Evolutionary conservation across 176 grass and related monocot genomes (phyloP), one percentile per base, ranked within the genome.

Genomic region (Saccharum officinarum): DNA sequence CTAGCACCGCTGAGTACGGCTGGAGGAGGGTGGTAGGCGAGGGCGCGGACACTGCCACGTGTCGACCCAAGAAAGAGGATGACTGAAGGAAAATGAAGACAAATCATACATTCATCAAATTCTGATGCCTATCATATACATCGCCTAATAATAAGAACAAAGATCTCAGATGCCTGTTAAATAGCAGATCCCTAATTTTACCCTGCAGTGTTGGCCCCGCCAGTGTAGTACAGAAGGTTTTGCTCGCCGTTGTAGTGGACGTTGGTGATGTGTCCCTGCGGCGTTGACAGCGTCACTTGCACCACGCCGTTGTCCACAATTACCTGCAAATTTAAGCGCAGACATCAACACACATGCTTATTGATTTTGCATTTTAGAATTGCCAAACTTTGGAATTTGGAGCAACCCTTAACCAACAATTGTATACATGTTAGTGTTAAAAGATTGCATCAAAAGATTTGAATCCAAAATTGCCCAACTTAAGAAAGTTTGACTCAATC

Each of bases 241-340:
- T 68, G 47, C 0, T 91, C 78, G 22, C 89, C 91, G 44, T 82
- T 89, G 87, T 93, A 95, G 14, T 34, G 76, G 71, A 97, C 25
- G 50, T 78, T 78, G 23, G 87, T 91, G 71, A 97, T 69, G 8
- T 85, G 75, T 30, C 92, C 95, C 47, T 65, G 65, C 2, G 90
- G 92, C 4, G 78, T 88, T 1, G 92, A 87, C 31, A 93, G 46
- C 23, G 82, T 73, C 59, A 97, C 76, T 84, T 93, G 86, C 52
- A 97, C 78, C 52, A 97, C 7, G 5, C 92, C 92, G 66, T 97
- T 97, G 73, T 89, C 85, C 41, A 97, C 90, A 3, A 90, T 4
- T 60, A 97, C 90, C 90, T 59, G 55, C 16, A 59, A 6, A 59
- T 59, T 55, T 55, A 8, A 55, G 52, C 2, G 7, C 6, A 55